phyloP scores from a whole-genome alignment of 2,329 filamentous ascomycete species.

The Clonostachys rhizophaga region DNA sequence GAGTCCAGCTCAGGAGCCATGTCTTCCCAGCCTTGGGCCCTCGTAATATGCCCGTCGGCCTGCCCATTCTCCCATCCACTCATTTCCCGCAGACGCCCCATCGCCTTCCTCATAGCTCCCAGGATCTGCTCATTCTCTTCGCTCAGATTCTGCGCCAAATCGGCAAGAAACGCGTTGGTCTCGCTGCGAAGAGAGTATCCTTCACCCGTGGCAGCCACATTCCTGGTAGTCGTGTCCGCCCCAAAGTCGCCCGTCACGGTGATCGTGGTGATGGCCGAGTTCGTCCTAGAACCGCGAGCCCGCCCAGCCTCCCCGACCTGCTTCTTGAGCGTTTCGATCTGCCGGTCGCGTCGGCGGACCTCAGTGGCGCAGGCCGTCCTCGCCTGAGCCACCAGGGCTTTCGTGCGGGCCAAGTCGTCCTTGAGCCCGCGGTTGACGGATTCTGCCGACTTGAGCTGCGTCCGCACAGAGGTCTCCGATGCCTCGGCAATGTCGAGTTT shows the following conservation, averaged over 20 bases:
- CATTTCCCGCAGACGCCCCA: constrained; percentile 67
- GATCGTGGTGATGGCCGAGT: constrained; percentile 50
- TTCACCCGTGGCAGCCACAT: constrained; percentile 19
- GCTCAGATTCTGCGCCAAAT: constrained; percentile 75
- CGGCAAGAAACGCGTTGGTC: constrained; percentile 86
- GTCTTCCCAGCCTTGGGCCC: constrained; percentile 49
- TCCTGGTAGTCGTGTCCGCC: constrained; percentile 36
- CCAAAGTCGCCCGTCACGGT: constrained; percentile 49
- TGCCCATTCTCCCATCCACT: constrained; percentile 42
- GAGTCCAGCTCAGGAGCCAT: constrained; percentile 70
- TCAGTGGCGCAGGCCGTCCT: constrained; percentile 86
- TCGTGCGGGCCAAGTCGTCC: constrained; percentile 77
- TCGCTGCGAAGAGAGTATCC: constrained; percentile 74
- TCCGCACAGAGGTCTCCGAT: constrained; percentile 64
- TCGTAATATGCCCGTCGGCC: constrained; percentile 20
- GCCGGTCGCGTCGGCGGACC: constrained; percentile 81
- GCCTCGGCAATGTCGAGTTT: constrained; percentile 58
- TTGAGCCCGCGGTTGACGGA: constrained; percentile 70
- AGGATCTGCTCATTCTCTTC: constrained; percentile 89
- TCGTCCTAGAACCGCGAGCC: constrained; percentile 52
- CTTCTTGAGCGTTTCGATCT: constrained; percentile 84
- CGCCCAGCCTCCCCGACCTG: constrained; percentile 71
- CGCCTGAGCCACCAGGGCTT: constrained; percentile 75
- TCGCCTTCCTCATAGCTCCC: constrained; percentile 64
- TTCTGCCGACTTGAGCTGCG: constrained; percentile 71